These are phyloP conservation scores for Trichoderma lentiforme DNA, from an alignment of 2,329 filamentous ascomycete genomes.

Conservation along the genomic window DNA sequence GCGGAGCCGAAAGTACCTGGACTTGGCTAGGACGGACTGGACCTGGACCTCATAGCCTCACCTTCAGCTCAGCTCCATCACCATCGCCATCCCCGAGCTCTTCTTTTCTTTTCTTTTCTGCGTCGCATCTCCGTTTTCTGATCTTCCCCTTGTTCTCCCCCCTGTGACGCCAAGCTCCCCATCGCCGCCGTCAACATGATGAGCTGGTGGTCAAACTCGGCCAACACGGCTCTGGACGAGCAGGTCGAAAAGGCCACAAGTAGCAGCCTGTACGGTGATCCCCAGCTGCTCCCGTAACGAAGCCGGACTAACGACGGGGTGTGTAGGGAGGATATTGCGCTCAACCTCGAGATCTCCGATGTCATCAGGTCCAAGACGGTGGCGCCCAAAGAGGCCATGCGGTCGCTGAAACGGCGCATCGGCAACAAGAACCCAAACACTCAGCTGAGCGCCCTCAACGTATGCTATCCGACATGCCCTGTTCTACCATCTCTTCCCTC, in stretches of 20 bases:
- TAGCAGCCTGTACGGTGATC: conserved; percentile 73
- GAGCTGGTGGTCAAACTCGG: conserved; percentile 94
- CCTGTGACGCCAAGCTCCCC: conserved; percentile 11
- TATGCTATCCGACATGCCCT: conserved; percentile 38
- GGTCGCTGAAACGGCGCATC: conserved; percentile 87
- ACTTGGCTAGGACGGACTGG: neutral
- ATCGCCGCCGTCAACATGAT: conserved; percentile 53
- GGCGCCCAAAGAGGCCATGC: conserved; percentile 96
- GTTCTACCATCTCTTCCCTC: neutral
- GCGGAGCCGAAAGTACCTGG: conserved; percentile 4
- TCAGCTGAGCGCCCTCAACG: conserved; percentile 90
- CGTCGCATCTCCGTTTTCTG: neutral
- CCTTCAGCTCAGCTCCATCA: neutral
- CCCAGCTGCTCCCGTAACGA: neutral
- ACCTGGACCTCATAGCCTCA: conserved; percentile 2
- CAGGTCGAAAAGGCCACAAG: conserved; percentile 94
- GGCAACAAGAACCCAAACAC: conserved; percentile 97
- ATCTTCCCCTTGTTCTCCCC: neutral
- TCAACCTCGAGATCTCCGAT: conserved; percentile 98
- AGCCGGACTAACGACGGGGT: neutral
- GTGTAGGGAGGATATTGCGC: conserved; percentile 83
- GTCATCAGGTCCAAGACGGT: conserved; percentile 96
- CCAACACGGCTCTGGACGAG: conserved; percentile 88
- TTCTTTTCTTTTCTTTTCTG: neutral
- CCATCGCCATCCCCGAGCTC: conserved; percentile 10